phyloP scores from a whole-genome alignment of 306 rosid genomes.

The Hippophae rhamnoides region DNA sequence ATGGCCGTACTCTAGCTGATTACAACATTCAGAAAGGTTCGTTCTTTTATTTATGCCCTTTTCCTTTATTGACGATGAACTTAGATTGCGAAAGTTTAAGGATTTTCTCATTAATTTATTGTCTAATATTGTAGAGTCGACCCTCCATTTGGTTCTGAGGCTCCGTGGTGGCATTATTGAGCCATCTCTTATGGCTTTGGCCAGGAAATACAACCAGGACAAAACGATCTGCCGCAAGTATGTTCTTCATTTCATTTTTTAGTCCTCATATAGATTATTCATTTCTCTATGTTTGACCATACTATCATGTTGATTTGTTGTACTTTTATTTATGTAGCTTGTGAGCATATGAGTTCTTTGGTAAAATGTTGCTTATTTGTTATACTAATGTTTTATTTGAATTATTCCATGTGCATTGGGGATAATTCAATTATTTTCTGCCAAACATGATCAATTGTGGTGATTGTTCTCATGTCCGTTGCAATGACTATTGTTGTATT shows the following conservation, averaged over 20 bases:
- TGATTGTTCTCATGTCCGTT: not conserved
- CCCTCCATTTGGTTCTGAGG: constrained; percentile 94
- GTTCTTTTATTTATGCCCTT: not conserved
- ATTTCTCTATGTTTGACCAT: not conserved
- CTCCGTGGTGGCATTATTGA: constrained; percentile 98
- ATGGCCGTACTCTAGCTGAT: constrained; percentile 96
- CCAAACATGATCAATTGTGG: too few relatives aligned
- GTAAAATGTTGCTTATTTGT: too few relatives aligned
- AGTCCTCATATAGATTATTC: not conserved
- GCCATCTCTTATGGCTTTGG: constrained; percentile 97
- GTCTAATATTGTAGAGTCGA: constrained; percentile 43
- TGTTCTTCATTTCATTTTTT: constrained; percentile 8
- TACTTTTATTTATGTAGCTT: too few relatives aligned
- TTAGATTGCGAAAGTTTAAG: not conserved
- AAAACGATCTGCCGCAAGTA: constrained; percentile 97
- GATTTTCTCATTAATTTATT: not conserved
- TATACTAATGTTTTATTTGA: too few relatives aligned
- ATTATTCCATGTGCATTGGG: too few relatives aligned
- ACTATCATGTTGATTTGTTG: too few relatives aligned
- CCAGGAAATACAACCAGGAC: constrained; percentile 90
- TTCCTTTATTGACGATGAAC: not conserved
- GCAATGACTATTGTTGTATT: not conserved
- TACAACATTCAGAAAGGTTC: constrained; percentile 93
- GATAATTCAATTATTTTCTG: too few relatives aligned
- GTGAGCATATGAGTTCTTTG: too few relatives aligned